A percentile compares a stretch with the other conserved stretches of the same genome.
Evolutionary conservation across 768 basidiomycete species (phyloP).

Genomic region (Rhodosporidiobolus sp.): DNA sequence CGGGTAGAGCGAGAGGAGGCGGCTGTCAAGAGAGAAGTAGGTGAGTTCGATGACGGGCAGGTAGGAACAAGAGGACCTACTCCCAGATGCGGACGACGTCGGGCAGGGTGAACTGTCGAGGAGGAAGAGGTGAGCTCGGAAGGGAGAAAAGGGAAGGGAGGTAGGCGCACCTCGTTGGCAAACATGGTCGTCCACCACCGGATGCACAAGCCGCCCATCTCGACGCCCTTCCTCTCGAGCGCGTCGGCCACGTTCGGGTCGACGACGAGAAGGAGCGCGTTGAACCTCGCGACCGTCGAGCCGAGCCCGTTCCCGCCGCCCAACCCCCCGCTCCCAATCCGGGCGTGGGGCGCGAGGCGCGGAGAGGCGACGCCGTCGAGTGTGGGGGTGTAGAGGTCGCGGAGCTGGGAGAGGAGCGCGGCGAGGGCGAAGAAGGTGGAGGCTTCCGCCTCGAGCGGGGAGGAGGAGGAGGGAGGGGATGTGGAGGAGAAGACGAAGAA

Average conservation of each 20-base stretch:
- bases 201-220: constrained; percentile 17
- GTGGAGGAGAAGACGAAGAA: constrained; percentile 20
- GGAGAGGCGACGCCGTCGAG: constrained; percentile 25
- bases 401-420: constrained; percentile 31
- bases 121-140: too few relatives aligned
- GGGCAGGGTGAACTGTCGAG: constrained; percentile 25
- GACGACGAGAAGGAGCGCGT: constrained; percentile 21
- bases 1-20: constrained; percentile 32
- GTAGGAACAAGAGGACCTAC: not conserved
- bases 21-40: constrained; percentile 12
- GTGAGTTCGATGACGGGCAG: rapidly evolving
- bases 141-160: not conserved
- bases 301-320: constrained; percentile 12
- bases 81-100: constrained; percentile 38
- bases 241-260: constrained; percentile 27
- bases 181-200: constrained; percentile 37
- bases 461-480: not conserved
- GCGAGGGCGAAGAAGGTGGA: constrained; percentile 36
- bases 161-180: constrained; percentile 22
- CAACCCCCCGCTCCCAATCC: not conserved
- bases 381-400: constrained; percentile 31
- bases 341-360: not conserved
- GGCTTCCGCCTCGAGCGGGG: not conserved
- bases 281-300: constrained; percentile 26
- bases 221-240: constrained; percentile 29